Percentiles rank a stretch among this genome's conserved stretches.
Evolutionary conservation across 164 flowering plant genomes (phyloP).

Genomic region (Piper longum): DNA sequence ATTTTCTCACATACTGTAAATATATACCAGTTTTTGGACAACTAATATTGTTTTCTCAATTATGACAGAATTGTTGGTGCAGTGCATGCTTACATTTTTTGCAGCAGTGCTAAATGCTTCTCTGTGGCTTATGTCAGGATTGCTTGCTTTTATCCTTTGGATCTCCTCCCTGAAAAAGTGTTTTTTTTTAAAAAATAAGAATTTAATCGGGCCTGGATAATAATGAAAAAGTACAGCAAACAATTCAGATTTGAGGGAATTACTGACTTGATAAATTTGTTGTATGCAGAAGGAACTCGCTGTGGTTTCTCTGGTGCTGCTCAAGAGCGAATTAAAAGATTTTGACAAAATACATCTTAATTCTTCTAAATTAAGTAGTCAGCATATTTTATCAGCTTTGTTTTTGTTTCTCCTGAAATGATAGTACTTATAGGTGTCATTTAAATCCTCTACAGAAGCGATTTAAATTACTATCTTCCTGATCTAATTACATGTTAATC

Average conservation of each 20-base stretch:
- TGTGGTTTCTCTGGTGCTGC: slow-evolving; percentile 68
- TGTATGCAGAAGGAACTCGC: slow-evolving; percentile 82
- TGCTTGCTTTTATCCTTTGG: slow-evolving; percentile 47
- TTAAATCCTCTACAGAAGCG: not conserved
- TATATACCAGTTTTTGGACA: not conserved
- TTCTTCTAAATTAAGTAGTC: not conserved
- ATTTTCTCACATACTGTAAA: not conserved
- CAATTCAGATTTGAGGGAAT: too few species aligned
- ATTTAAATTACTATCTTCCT: not conserved
- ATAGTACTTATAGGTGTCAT: too few species aligned
- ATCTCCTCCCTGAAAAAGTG: slow-evolving; percentile 34
- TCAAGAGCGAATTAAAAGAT: not conserved
- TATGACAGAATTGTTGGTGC: not conserved
- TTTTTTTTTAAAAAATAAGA: too few species aligned
- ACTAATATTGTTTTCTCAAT: not conserved
- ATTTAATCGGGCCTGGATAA: not conserved
- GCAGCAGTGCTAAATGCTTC: slow-evolving; percentile 53
- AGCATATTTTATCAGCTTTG: not conserved
- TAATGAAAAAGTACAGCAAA: not conserved
- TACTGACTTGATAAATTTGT: slow-evolving; percentile 72
- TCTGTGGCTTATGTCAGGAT: slow-evolving; percentile 41
- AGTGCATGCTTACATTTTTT: slow-evolving; percentile 27
- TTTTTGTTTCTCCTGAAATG: too few species aligned
- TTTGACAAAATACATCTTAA: too few species aligned
- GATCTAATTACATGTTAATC: not conserved